These are phyloP conservation scores for Lanmaoa pseudosensibilis DNA, from an alignment of 768 basidiomycete species.

Conservation along the genomic window DNA sequence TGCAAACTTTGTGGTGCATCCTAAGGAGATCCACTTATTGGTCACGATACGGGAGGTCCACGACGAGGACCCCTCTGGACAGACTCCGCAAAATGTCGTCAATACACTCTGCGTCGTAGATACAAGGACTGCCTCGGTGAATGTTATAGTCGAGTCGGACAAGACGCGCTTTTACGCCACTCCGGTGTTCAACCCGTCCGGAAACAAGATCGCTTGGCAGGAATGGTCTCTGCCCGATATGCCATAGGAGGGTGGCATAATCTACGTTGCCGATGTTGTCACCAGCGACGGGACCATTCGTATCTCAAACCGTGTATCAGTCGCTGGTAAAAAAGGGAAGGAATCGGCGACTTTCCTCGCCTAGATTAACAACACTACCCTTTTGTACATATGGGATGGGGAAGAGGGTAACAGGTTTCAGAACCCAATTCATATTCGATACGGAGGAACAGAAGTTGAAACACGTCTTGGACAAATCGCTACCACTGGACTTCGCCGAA, in stretches of 20 bases:
- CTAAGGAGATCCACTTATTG: slow-evolving; percentile 47
- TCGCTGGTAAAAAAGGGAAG: slow-evolving; percentile 49
- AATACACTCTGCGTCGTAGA: slow-evolving; percentile 60
- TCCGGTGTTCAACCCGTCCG: slow-evolving; percentile 58
- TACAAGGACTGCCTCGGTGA: slow-evolving; percentile 38
- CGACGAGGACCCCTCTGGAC: slow-evolving; percentile 29
- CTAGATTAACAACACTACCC: slow-evolving; percentile 44
- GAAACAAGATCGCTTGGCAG: slow-evolving; percentile 54
- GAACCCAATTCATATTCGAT: slow-evolving; percentile 42
- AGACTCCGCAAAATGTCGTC: slow-evolving; percentile 37
- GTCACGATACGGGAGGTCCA: slow-evolving; percentile 69
- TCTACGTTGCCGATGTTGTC: slow-evolving; percentile 49
- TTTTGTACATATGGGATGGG: slow-evolving; percentile 60
- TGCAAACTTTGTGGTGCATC: slow-evolving; percentile 56
- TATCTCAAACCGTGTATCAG: slow-evolving; percentile 35
- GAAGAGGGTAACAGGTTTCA: slow-evolving; percentile 48
- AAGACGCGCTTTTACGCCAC: slow-evolving; percentile 41
- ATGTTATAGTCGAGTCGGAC: slow-evolving; percentile 33
- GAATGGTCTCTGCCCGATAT: slow-evolving; percentile 66
- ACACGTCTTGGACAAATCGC: slow-evolving; percentile 14
- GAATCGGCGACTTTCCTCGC: slow-evolving; percentile 37
- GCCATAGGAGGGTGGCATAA: slow-evolving; percentile 63
- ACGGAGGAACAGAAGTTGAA: slow-evolving; percentile 29
- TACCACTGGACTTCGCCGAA: slow-evolving; percentile 22
- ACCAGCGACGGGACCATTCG: slow-evolving; percentile 13